These are phyloP conservation scores for Ascodesmis nigricans DNA, from an alignment of 495 filamentous ascomycete genomes.

Conservation along the genomic window DNA sequence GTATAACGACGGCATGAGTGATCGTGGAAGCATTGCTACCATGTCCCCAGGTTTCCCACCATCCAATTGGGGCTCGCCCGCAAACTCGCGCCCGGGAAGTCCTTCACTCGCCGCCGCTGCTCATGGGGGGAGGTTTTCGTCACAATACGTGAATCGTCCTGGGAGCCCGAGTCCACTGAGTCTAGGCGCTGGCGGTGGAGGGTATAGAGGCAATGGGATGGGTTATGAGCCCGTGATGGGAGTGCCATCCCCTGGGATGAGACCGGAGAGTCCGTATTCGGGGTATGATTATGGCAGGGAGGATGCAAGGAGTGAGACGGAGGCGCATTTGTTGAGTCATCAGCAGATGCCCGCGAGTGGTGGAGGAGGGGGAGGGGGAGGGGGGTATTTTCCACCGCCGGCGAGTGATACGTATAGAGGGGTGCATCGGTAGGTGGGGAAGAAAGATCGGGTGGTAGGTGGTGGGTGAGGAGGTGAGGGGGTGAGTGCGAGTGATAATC, in stretches of 20 bases:
- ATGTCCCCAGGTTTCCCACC: conserved; percentile 19
- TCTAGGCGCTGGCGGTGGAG: conserved; percentile 4
- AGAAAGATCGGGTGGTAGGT: not conserved
- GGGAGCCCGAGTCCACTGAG: too few species aligned
- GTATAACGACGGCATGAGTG: conserved; percentile 20
- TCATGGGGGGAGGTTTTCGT: conserved; percentile 9
- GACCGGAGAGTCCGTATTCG: conserved; percentile 18
- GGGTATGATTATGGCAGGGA: conserved; percentile 12
- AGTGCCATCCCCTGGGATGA: conserved; percentile 4
- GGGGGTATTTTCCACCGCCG: conserved; percentile 2
- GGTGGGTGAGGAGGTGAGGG: not conserved
- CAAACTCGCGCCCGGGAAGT: conserved; percentile 14
- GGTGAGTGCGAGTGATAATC: not conserved
- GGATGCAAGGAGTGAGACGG: conserved; percentile 17
- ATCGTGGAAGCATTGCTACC: conserved; percentile 7
- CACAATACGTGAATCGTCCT: too few species aligned
- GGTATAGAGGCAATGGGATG: conserved; percentile 5
- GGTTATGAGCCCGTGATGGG: conserved; percentile 12
- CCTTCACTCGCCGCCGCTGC: conserved; percentile 5
- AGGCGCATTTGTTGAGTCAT: conserved; percentile 12
- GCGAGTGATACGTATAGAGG: conserved; percentile 14
- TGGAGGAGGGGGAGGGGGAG: conserved; percentile 9
- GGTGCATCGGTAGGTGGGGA: conserved; percentile 1
- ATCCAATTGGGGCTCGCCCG: conserved; percentile 14
- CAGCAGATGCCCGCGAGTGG: conserved; percentile 6